A percentile compares a stretch with the other conserved stretches of the same genome.
These are phyloP conservation scores for Neurospora sp. DNA, from an alignment of 495 filamentous ascomycete species.

Conservation along the genomic window DNA sequence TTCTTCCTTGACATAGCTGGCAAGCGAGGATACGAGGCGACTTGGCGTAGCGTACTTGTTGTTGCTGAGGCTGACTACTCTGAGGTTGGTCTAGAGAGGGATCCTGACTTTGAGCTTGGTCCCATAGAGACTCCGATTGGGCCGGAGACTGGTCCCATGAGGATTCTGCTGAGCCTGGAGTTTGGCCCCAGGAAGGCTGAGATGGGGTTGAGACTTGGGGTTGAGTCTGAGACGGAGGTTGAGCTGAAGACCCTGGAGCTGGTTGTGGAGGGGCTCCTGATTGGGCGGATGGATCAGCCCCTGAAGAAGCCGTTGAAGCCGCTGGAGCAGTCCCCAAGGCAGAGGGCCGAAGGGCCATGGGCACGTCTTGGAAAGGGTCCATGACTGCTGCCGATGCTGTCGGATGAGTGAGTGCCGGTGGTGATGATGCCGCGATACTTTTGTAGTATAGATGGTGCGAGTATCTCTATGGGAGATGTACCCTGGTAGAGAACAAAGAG, in stretches of 20 bases:
- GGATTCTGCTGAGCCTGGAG: neutral
- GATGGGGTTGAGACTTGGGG: neutral
- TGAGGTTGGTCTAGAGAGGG: neutral
- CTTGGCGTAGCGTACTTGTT: conserved; percentile 7
- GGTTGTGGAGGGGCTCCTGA: neutral
- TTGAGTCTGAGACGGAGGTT: neutral
- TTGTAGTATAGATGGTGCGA: neutral
- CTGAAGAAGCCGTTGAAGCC: neutral
- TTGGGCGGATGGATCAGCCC: neutral
- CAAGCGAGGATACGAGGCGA: conserved; percentile 29
- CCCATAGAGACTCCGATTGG: neutral
- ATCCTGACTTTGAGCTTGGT: neutral
- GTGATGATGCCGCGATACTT: neutral
- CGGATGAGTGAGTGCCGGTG: neutral
- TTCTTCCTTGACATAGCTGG: conserved; percentile 50
- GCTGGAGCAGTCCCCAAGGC: neutral
- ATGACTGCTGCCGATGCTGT: neutral
- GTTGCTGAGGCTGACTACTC: neutral
- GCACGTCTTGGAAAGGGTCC: neutral
- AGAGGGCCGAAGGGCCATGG: neutral
- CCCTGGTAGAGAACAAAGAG: neutral
- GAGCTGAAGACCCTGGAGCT: neutral
- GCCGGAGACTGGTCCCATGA: neutral
- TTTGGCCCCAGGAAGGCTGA: neutral
- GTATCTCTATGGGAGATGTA: neutral